Percentiles rank a stretch among this genome's conserved stretches.
These are phyloP conservation scores for Syzygium grande DNA, from an alignment of 345 rosid genomes.

Conservation along the genomic window DNA sequence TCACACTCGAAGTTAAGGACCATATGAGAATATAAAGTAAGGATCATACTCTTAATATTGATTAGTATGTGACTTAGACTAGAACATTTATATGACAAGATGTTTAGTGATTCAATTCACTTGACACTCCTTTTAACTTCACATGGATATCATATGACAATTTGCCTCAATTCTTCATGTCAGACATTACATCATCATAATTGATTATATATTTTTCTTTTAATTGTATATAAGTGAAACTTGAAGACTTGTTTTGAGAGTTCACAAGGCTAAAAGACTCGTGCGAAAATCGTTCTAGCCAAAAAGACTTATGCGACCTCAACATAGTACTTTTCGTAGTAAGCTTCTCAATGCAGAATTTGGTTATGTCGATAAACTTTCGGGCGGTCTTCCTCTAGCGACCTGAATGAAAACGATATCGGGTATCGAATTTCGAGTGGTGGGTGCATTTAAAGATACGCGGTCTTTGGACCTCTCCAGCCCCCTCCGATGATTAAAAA, in stretches of 20 bases:
- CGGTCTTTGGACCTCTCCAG: not conserved
- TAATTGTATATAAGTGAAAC: not conserved
- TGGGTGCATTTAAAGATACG: not conserved
- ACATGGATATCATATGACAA: not conserved
- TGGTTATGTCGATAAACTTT: not conserved
- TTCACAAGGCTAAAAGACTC: not conserved
- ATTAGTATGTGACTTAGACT: not conserved
- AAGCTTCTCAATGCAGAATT: not conserved
- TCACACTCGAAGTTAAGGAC: not conserved
- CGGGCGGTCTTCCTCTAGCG: accelerated
- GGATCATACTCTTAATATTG: not conserved
- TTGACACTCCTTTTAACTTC: not conserved
- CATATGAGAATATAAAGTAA: not conserved
- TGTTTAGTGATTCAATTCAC: not conserved
- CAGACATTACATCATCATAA: not conserved
- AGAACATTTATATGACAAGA: not conserved
- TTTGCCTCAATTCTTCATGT: not conserved
- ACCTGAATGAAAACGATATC: accelerated
- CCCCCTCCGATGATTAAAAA: accelerated
- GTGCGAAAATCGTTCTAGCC: not conserved
- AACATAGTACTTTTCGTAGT: accelerated
- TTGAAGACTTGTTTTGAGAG: not conserved
- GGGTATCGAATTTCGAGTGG: accelerated
- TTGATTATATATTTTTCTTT: not conserved
- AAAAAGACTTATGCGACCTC: not conserved